These are phyloP conservation scores for Cyclostephanos invisitatus DNA, from an alignment of 108 stramenopile species.

Conservation along the genomic window DNA sequence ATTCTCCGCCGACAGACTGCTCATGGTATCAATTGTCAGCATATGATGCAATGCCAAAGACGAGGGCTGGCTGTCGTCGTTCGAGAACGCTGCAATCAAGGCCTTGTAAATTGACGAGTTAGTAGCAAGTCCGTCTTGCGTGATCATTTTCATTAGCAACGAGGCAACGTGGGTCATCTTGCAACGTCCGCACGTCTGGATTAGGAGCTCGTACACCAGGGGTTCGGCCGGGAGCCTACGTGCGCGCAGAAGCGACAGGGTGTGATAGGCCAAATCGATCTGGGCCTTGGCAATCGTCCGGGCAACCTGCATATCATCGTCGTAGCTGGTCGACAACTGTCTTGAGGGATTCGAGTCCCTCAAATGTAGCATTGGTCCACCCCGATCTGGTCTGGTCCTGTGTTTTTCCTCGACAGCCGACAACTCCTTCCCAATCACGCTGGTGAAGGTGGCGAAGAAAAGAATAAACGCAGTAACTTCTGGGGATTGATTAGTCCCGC, in stretches of 20 bases:
- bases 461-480: conserved; percentile 77
- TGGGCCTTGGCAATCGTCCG: conserved; percentile 79
- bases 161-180: conserved; percentile 72
- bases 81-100: conserved; percentile 74
- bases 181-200: conserved; percentile 86
- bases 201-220: conserved; percentile 72
- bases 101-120: conserved; percentile 68
- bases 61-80: conserved; percentile 18
- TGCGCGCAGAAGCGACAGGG: conserved; percentile 60
- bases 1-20: not conserved
- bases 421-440: conserved; percentile 58
- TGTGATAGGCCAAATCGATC: conserved; percentile 81
- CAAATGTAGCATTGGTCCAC: not conserved
- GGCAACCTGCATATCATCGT: conserved; percentile 55
- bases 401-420: conserved; percentile 43
- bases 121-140: conserved; percentile 62
- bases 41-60: not conserved
- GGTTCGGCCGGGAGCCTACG: conserved; percentile 66
- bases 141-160: conserved; percentile 79
- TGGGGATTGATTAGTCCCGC: conserved; percentile 59
- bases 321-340: not conserved
- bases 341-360: not conserved
- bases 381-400: not conserved
- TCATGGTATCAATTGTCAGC: not conserved
- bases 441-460: conserved; percentile 76